Conservation (phyloP, 2,329 filamentous ascomycete genomes). For the Xylaria arbuscula region DNA sequence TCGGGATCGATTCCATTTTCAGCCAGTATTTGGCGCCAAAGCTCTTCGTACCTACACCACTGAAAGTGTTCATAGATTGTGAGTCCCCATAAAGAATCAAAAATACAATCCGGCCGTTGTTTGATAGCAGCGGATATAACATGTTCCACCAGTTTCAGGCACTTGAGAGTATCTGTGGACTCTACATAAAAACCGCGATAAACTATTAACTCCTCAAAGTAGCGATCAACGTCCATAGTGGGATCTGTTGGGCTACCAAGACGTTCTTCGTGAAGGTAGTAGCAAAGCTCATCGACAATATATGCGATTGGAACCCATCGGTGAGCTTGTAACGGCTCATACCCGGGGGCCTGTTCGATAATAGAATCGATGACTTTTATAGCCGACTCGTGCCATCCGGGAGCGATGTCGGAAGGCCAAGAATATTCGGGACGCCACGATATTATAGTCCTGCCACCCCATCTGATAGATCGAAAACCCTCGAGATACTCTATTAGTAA, state of each 20-base stretch:
- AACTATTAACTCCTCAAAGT: not conserved
- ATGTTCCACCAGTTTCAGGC: not conserved
- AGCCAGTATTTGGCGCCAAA: slow-evolving; percentile 36
- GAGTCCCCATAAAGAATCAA: not conserved
- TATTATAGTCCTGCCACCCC: not conserved
- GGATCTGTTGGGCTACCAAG: not conserved
- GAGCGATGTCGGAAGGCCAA: not conserved
- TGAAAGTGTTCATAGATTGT: not conserved
- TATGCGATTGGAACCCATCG: not conserved
- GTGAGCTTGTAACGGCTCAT: not conserved
- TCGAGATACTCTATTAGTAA: not conserved
- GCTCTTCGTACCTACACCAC: not conserved
- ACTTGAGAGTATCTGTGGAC: not conserved
- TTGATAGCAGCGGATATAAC: not conserved
- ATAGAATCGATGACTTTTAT: not conserved
- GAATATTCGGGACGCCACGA: not conserved
- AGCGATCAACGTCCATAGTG: not conserved
- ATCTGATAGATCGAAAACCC: not conserved
- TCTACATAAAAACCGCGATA: not conserved
- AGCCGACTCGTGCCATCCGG: not conserved
- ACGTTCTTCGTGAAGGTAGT: not conserved
- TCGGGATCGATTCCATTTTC: slow-evolving; percentile 35
- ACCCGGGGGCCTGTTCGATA: not conserved
- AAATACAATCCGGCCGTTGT: not conserved
- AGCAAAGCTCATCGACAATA: not conserved